These are phyloP conservation scores for Aspergillus hortae DNA, from an alignment of 2,329 filamentous ascomycete species.

Conservation along the genomic window DNA sequence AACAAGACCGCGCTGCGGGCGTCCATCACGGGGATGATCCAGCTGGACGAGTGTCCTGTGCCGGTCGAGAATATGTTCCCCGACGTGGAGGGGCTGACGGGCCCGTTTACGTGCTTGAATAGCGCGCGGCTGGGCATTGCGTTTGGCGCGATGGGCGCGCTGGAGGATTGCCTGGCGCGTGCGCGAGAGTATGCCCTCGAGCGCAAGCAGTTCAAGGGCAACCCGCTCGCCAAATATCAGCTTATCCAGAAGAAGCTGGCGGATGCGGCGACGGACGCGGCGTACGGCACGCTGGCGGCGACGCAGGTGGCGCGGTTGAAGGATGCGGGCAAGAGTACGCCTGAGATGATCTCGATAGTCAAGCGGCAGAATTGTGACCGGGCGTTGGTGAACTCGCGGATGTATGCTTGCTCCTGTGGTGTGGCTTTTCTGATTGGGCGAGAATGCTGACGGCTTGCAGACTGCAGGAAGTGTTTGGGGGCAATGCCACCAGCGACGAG, in stretches of 20 bases:
- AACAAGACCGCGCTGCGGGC: constrained; percentile 93
- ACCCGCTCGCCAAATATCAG: constrained; percentile 93
- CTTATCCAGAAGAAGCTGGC: constrained; percentile 97
- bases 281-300: constrained; percentile 84
- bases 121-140: constrained; percentile 91
- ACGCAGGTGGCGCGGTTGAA: constrained; percentile 90
- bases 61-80: constrained; percentile 92
- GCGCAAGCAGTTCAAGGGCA: constrained; percentile 92
- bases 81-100: constrained; percentile 76
- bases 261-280: constrained; percentile 85
- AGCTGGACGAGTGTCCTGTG: constrained; percentile 86
- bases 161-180: constrained; percentile 84
- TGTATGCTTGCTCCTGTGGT: constrained; percentile 39
- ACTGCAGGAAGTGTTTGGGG: constrained; percentile 93
- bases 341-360: constrained; percentile 96
- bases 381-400: constrained; percentile 73
- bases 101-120: constrained; percentile 93
- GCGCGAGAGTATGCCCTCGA: constrained; percentile 86
- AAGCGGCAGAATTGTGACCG: constrained; percentile 97
- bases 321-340: constrained; percentile 79
- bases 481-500: constrained; percentile 97
- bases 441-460: constrained; percentile 29
- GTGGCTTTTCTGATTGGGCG: background rate
- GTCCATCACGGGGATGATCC: constrained; percentile 96
- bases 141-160: constrained; percentile 85